Percentiles rank a stretch among this genome's conserved stretches.
Conservation (phyloP, 805 yeast genomes). For the Spathaspora sp. region DNA sequence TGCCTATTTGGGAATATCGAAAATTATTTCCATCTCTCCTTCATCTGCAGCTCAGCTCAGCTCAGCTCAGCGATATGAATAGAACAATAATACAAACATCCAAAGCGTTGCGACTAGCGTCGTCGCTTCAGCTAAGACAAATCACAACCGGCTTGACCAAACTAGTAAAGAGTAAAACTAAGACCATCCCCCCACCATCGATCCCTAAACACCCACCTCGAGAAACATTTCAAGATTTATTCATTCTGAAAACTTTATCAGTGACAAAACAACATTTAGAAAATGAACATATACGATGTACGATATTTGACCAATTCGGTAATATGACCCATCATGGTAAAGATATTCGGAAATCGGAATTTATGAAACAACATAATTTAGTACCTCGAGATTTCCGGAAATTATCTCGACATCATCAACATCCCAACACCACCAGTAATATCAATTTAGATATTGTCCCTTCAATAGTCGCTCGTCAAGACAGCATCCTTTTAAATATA, state of each 20-base stretch:
- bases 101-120: not conserved
- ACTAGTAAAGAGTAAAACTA: not conserved
- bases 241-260: conserved; percentile 7
- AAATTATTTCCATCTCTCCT: not conserved
- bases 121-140: not conserved
- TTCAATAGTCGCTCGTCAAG: conserved; percentile 44
- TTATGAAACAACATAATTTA: conserved; percentile 43
- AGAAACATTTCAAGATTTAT: conserved; percentile 6
- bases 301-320: conserved; percentile 47
- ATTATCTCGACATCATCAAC: conserved; percentile 32
- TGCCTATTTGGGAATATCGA: not conserved
- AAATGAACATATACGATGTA: conserved; percentile 42
- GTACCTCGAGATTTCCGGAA: conserved; percentile 59
- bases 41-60: not conserved
- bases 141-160: not conserved
- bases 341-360: conserved; percentile 39
- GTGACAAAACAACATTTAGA: conserved; percentile 6
- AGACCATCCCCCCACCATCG: not conserved
- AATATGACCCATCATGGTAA: conserved; percentile 41
- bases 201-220: not conserved
- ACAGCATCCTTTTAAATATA: conserved; percentile 45
- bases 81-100: not conserved
- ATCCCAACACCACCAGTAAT: conserved; percentile 17
- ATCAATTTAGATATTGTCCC: conserved; percentile 52
- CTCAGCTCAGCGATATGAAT: not conserved